A percentile compares a stretch with the other conserved stretches of the same genome.
phyloP scores from a whole-genome alignment of 2,329 filamentous ascomycete species.

The Aspergillus sp. region DNA sequence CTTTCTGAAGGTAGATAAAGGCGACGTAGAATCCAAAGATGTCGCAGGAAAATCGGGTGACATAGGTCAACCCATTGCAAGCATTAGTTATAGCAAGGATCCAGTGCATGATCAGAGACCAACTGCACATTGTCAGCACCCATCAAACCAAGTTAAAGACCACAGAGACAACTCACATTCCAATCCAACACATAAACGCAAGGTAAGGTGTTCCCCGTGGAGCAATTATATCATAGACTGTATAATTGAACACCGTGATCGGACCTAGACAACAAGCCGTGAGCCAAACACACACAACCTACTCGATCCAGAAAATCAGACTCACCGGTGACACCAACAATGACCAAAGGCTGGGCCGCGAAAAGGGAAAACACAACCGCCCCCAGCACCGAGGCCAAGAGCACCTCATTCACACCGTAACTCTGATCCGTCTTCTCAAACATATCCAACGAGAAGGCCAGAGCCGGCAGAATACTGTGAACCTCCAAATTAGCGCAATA shows the following conservation, averaged over 20 bases:
- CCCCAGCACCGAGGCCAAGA: slow-evolving; percentile 81
- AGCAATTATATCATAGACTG: slow-evolving; percentile 83
- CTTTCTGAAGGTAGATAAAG: slow-evolving; percentile 88
- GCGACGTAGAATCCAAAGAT: slow-evolving; percentile 94
- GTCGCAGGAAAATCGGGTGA: slow-evolving; percentile 88
- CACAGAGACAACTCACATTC: slow-evolving; percentile 54
- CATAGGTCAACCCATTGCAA: slow-evolving; percentile 84
- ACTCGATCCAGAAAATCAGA: not conserved
- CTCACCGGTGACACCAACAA: slow-evolving; percentile 80
- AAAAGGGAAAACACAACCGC: slow-evolving; percentile 77
- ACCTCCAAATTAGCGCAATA: not conserved
- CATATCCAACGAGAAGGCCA: slow-evolving; percentile 92
- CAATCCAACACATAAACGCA: slow-evolving; percentile 89
- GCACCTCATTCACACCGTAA: slow-evolving; percentile 87
- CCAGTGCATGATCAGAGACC: slow-evolving; percentile 84
- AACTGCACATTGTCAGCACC: slow-evolving; percentile 48
- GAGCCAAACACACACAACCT: not conserved
- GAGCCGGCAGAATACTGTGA: slow-evolving; percentile 74
- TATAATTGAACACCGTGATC: slow-evolving; percentile 93
- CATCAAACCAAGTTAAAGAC: not conserved
- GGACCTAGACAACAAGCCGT: slow-evolving; percentile 53
- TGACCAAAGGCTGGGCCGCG: slow-evolving; percentile 81
- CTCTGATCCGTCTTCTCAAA: slow-evolving; percentile 81
- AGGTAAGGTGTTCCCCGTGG: slow-evolving; percentile 78
- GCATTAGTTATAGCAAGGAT: slow-evolving; percentile 79